These are phyloP conservation scores for Tolypocladium tropicale DNA, from an alignment of 2,329 filamentous ascomycete species.

Conservation along the genomic window DNA sequence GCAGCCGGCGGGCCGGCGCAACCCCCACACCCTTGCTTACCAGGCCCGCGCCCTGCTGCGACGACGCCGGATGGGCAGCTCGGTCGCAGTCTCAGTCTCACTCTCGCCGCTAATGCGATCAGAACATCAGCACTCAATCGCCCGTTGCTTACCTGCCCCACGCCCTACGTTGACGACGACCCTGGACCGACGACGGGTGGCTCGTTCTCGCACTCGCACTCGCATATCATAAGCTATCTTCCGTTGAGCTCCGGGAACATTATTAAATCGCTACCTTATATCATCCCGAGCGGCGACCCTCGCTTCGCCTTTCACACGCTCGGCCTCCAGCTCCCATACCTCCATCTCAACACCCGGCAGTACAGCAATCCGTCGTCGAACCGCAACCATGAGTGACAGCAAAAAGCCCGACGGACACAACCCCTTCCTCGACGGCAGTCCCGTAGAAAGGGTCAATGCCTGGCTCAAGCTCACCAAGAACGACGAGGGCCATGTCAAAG, in stretches of 20 bases:
- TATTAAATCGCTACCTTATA: too few relatives aligned
- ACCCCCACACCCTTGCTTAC: not conserved
- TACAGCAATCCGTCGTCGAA: not conserved
- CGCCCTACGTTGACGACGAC: too few relatives aligned
- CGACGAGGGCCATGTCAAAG: conserved; percentile 15
- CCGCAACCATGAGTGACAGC: conserved; percentile 5
- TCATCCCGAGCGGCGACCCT: too few relatives aligned
- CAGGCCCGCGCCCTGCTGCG: too few relatives aligned
- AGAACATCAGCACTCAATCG: not conserved
- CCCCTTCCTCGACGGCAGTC: conserved; percentile 17
- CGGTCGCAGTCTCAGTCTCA: not conserved
- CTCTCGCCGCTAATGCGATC: not conserved
- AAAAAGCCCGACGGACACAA: not conserved
- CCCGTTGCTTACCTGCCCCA: too few relatives aligned
- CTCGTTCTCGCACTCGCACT: too few relatives aligned
- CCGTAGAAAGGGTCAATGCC: conserved; percentile 18
- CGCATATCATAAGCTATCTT: too few relatives aligned
- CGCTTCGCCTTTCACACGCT: too few relatives aligned
- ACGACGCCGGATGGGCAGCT: too few relatives aligned
- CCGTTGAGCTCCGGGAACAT: too few relatives aligned
- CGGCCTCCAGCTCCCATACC: too few relatives aligned
- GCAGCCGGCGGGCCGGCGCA: not conserved
- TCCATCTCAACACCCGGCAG: not conserved
- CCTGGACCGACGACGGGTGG: too few relatives aligned
- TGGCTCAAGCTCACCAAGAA: conserved; percentile 20